A percentile compares a stretch with the other conserved stretches of the same genome.
Conservation (phyloP, 1,284 basidiomycete genomes). For the Malassezia cuniculi region DNA sequence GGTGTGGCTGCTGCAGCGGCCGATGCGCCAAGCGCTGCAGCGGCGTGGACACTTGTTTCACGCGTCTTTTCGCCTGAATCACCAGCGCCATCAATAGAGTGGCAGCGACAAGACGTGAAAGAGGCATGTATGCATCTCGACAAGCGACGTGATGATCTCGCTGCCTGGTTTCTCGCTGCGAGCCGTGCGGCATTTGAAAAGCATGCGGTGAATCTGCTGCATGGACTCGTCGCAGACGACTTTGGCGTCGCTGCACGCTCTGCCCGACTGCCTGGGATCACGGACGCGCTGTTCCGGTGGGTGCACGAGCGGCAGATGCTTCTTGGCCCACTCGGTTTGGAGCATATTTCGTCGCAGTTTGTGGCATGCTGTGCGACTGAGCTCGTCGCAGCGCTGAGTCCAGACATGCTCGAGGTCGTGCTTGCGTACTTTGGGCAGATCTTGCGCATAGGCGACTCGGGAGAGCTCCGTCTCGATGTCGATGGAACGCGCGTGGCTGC, state of each 20-base stretch:
- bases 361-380: constrained; percentile 5
- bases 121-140: too few species aligned
- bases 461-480: neutral
- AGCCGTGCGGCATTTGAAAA: neutral
- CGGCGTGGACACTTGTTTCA: too few species aligned
- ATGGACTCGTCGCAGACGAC: too few species aligned
- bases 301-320: constrained; percentile 4
- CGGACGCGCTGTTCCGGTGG: constrained; percentile 6
- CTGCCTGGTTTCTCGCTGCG: constrained; percentile 7
- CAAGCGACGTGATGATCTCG: neutral
- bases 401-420: constrained; percentile 2
- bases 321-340: neutral
- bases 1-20: too few species aligned
- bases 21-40: too few species aligned
- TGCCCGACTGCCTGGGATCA: neutral
- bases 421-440: constrained; percentile 3
- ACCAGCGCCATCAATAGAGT: too few species aligned
- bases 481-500: constrained; percentile 5
- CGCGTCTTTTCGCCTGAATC: too few species aligned
- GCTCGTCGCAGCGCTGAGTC: constrained; percentile 2
- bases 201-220: too few species aligned
- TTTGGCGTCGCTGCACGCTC: neutral
- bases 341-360: neutral
- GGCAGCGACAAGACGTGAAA: too few species aligned
- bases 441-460: too few species aligned